Evolutionary conservation across 768 basidiomycete species (phyloP).

Genomic region (Leucocoprinus sp.): DNA sequence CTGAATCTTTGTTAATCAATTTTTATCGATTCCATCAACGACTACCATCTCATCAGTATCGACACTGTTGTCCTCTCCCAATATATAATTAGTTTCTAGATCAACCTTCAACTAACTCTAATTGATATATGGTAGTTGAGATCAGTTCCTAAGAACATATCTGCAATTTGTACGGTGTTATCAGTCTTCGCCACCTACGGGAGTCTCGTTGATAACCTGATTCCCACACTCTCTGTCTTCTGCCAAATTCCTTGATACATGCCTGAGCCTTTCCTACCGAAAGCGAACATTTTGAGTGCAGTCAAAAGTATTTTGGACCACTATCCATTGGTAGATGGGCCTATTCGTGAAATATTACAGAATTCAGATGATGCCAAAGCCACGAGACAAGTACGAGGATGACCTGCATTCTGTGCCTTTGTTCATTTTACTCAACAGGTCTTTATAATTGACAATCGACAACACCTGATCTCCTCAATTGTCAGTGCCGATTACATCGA

Average conservation of each 20-base stretch:
- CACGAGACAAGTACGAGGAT: constrained; percentile 26
- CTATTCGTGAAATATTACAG: constrained; percentile 36
- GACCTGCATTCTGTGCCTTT: neutral
- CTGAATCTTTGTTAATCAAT: too few relatives aligned
- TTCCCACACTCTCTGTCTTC: neutral
- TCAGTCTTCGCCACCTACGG: neutral
- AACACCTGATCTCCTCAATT: constrained; percentile 18
- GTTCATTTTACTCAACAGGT: constrained; percentile 18
- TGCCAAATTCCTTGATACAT: neutral
- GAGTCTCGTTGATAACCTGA: neutral
- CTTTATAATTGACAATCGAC: constrained; percentile 32
- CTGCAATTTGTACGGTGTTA: too few relatives aligned
- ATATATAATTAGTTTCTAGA: too few relatives aligned
- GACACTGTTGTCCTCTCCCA: too few relatives aligned
- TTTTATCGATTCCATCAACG: too few relatives aligned
- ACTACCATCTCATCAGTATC: too few relatives aligned
- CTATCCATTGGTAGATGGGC: constrained; percentile 35
- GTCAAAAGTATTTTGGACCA: constrained; percentile 24
- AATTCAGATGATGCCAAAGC: constrained; percentile 44
- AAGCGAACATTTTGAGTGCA: neutral
- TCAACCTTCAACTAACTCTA: too few relatives aligned
- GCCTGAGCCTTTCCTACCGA: constrained; percentile 1
- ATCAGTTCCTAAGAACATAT: too few relatives aligned
- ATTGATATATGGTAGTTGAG: too few relatives aligned
- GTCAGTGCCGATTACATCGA: constrained; percentile 18